Evolutionary conservation across 1,284 basidiomycete species (phyloP), one percentile per base, ranked within the genome.

Genomic region (Cutaneotrichosporon dermatis): DNA sequence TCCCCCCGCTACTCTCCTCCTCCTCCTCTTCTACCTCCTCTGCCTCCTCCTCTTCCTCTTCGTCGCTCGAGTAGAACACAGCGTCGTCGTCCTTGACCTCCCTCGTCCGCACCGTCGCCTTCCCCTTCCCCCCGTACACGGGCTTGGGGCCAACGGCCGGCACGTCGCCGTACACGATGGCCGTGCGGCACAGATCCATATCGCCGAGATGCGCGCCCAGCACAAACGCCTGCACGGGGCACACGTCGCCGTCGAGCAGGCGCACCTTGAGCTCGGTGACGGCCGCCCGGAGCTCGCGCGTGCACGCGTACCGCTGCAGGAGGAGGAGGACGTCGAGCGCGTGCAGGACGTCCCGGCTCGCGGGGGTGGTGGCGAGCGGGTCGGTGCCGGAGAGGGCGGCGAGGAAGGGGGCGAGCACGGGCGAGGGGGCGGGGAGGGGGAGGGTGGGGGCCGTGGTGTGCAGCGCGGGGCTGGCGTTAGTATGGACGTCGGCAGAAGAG

Each of bases 121-220:
- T 36, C 4, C 12, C 35, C 7, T 37, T n/a, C 13, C 12, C 33
- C 46, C 35, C 46, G 34, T 49, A 10, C 33, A 16, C 46, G 46
- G 46, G 6, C n/a, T 6, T 12, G 25, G 25, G 25, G 25, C 25
- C 25, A 25, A 46, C 33, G 11, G 50, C 39, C 12, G 51, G 51
- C 12, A 48, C 46, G 37, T 59, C 58, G 52, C 55, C 43, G 39
- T 57, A 42, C 16, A 63, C 61, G 43, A 63, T 59, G n/a, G 61
- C 61, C 13, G 58, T 57, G 43, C 61, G 61, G 58, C 61, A 63
- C 15, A 63, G 61, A 10, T 54, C 40, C 4, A 62, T 46, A 48
- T 57, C 61, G 48, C 44, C 46, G 13, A 57, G 39, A n/a, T 50
- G 49, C 4, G 61, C 61, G 43, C 55, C 61, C 34, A 63, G 54